Base-by-base conservation (phyloP, 1,139 yeast genomes). In the Candida glucosophila region DNA sequence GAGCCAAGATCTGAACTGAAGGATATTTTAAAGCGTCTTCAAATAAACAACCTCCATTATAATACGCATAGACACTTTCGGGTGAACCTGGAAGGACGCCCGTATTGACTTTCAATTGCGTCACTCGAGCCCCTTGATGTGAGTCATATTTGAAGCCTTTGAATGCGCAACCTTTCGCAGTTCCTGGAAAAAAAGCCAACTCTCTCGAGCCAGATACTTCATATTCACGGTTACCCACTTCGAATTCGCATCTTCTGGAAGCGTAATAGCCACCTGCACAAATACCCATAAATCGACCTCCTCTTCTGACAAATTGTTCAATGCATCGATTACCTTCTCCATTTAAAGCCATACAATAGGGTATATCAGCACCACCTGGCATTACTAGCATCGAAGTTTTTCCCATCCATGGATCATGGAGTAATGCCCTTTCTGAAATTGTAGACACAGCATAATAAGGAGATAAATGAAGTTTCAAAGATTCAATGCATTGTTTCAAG, bases 211-310 rank as follows among this genome's bases (percentile, higher is more conserved):
- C 98, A 23, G 77, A 64, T 3, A 90, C 95, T 43, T 88, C 97
- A 67, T 82, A 54, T 2, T 32, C 35, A 0, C 70, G 65, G 35
- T 77, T 63, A 1, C 90, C 92, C 14, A 69, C 75, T 41, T 85
- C 95, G 49, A 90, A 92, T 45, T 90, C 97, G 37, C 82, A 76
- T 25, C 77, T 52, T 1, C 65, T 50, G n/a, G 86, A 67, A 1
- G 77, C 90, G 45, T 71, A 90, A 52, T 92, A 90, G 0, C 82
- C 97, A 17, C 99, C 99, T n/a, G 98, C 94, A 53, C 98, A 90
- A 36, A 90, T 71, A 0, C 98, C 98, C 18, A 90, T 49, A 43
- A 61, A 85, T 29, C 63, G 58, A 1, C 98, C 99, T 12, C 98
- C 98, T 28, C 62, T 59, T 18, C 73, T 60, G 3, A 90, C 86